Evolutionary conservation across 441 rosid genomes (phyloP), one percentile per base, ranked within the genome.

Genomic region (Erodium trifolium): DNA sequence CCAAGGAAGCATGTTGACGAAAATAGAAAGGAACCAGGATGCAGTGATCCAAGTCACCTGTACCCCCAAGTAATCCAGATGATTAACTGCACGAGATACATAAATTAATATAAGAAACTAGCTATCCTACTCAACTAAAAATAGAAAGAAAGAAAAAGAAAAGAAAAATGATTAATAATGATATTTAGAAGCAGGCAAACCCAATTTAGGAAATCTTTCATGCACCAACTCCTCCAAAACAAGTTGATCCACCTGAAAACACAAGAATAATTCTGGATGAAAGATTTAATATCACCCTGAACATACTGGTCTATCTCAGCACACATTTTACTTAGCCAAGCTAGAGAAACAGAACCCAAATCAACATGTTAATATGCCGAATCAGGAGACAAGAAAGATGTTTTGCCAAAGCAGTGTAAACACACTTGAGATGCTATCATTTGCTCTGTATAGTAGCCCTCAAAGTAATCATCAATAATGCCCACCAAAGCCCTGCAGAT

Each of bases 1-100:
- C 99, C 99, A 95, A 49, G 99, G 98, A 81, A 95, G 97, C 95
- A 90, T 92, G 77, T 95, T 92, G 93, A 95, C 89, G 77, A 92
- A 95, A 80, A 92, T 92, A 82, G 98, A 89, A 68, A 95, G 92
- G 84, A 95, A 95, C 99, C 99, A 95, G 31, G 98, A 96, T 71
- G 97, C 95, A 66, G 91, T 79, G 76, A 91, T 95, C 97, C 98
- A 92, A 53, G 98, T 92, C 76, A 95, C 91, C 75, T 95, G 96
- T 83, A 95, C 98, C 77, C 98, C 98, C 68, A 89, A 87, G 82
- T 87, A 92, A 83, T 95, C 98, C 66, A 95, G 95, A 86, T 92
- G 98, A 83, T 92, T 92, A 76, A 87, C 99, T 95, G 95, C 86
- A 81, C 68, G 67, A 79, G 17, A 75, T 19, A 69, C 73, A 73